A percentile compares a stretch with the other conserved stretches of the same genome.
Conservation (phyloP, 352 stramenopile genomes). For the Phytophthora colocasiae region DNA sequence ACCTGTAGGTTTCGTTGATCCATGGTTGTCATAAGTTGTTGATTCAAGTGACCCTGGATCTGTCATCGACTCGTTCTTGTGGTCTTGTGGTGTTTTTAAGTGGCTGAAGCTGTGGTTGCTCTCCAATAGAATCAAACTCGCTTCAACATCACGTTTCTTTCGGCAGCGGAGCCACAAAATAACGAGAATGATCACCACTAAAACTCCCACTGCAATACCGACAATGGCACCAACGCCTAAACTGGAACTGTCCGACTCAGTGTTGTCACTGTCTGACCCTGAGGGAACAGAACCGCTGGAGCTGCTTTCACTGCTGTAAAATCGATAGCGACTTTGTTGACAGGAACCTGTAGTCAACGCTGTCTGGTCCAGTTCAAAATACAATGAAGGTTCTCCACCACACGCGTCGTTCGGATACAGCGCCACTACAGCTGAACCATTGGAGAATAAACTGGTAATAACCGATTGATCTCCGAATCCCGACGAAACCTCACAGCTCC, state of each 20-base stretch:
- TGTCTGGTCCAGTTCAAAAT: slow-evolving; percentile 25
- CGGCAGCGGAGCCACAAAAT: background rate
- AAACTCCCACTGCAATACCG: background rate
- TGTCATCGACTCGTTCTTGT: background rate
- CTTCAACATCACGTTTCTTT: background rate
- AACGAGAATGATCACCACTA: background rate
- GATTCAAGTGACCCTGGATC: background rate
- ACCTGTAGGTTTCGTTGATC: slow-evolving; percentile 10
- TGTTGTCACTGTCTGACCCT: no score
- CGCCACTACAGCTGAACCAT: slow-evolving; percentile 22
- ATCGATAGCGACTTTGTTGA: slow-evolving; percentile 21
- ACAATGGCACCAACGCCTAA: background rate
- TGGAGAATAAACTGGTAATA: slow-evolving; percentile 24
- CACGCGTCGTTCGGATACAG: slow-evolving; percentile 25
- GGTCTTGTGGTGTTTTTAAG: background rate
- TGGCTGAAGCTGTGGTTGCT: background rate
- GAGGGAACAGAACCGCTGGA: background rate
- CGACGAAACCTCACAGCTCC: slow-evolving; percentile 29
- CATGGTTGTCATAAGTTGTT: background rate
- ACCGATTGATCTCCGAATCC: slow-evolving; percentile 14
- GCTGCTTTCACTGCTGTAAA: slow-evolving; percentile 20
- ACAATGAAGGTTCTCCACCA: slow-evolving; percentile 16
- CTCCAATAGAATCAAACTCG: background rate
- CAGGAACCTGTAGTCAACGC: slow-evolving; percentile 9
- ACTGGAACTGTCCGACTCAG: background rate